A percentile compares a stretch with the other conserved stretches of the same genome.
Evolutionary conservation across 2,329 filamentous ascomycete species (phyloP).

Genomic region (Aureobasidium zeae): DNA sequence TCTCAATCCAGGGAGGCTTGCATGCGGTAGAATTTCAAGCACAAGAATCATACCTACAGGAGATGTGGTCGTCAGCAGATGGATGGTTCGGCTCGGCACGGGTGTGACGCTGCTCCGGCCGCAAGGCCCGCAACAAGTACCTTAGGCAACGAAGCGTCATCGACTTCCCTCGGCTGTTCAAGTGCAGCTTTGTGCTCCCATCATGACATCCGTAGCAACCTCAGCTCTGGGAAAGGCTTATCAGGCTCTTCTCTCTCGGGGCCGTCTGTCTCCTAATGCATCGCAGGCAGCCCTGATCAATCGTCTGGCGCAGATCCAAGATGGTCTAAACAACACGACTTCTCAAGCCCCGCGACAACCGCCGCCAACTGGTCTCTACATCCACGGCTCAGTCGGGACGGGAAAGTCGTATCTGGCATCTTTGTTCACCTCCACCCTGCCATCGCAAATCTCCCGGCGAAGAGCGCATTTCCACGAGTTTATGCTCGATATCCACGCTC

Average conservation of each 20-base stretch:
- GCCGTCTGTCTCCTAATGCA: conserved; percentile 19
- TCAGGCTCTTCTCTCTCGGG: conserved; percentile 19
- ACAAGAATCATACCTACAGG: no score
- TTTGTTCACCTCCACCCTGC: conserved; percentile 61
- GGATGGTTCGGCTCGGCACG: no score
- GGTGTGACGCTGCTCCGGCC: no score
- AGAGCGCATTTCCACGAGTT: conserved; percentile 76
- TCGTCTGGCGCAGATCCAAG: conserved; percentile 21
- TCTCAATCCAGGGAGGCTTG: no score
- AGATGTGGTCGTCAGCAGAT: no score
- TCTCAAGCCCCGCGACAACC: conserved; percentile 50
- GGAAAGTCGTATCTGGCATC: conserved; percentile 73
- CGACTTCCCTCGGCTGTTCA: no score
- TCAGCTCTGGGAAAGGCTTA: conserved; percentile 17
- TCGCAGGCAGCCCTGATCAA: conserved; percentile 21
- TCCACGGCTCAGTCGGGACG: conserved; percentile 69
- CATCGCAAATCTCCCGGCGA: conserved; percentile 31
- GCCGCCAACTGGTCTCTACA: conserved; percentile 61
- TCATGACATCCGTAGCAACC: background rate
- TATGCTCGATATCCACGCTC: conserved; percentile 64
- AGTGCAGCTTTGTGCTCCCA: no score
- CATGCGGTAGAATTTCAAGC: no score
- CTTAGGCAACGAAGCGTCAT: no score
- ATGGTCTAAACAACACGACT: conserved; percentile 16
- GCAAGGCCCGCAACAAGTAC: no score